Evolutionary conservation across 805 yeast genomes (phyloP).

Genomic region (Schwanniomyces yamadae): DNA sequence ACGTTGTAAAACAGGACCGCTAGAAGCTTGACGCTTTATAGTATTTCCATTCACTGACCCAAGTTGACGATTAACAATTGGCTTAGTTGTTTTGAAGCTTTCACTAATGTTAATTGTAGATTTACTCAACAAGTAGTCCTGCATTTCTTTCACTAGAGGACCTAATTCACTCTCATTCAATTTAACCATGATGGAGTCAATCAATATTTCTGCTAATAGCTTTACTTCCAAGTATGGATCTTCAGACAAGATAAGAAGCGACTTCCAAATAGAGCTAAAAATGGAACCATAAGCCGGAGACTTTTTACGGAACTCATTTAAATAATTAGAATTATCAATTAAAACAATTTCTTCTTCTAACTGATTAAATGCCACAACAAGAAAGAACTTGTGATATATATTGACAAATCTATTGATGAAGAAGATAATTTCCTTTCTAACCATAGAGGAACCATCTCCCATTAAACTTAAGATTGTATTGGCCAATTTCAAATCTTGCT

Average conservation of each 20-base stretch:
- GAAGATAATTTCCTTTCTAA: conserved; percentile 78
- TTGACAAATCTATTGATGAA: conserved; percentile 73
- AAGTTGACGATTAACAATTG: conserved; percentile 33
- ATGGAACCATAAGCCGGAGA: conserved; percentile 86
- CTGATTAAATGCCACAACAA: conserved; percentile 84
- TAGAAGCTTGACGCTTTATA: conserved; percentile 15
- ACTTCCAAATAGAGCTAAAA: conserved; percentile 85
- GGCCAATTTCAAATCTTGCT: conserved; percentile 70
- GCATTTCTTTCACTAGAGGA: conserved; percentile 64
- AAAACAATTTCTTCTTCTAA: conserved; percentile 75
- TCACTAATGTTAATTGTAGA: conserved; percentile 39
- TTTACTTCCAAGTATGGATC: conserved; percentile 87
- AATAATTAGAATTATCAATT: conserved; percentile 57
- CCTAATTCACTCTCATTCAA: conserved; percentile 66
- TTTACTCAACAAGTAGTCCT: conserved; percentile 57
- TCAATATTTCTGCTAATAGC: conserved; percentile 66
- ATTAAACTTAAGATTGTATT: conserved; percentile 63
- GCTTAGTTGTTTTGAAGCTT: conserved; percentile 39
- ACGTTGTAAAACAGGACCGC: conserved; percentile 19
- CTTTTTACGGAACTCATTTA: conserved; percentile 62
- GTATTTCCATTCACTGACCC: conserved; percentile 11
- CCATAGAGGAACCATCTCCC: conserved; percentile 87
- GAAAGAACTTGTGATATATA: conserved; percentile 68
- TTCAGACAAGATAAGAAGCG: conserved; percentile 71
- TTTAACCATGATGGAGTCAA: conserved; percentile 67